Percentiles rank a stretch among this genome's conserved stretches.
Evolutionary conservation across 2,329 filamentous ascomycete genomes (phyloP).

Genomic region (Fusarium equiseti): DNA sequence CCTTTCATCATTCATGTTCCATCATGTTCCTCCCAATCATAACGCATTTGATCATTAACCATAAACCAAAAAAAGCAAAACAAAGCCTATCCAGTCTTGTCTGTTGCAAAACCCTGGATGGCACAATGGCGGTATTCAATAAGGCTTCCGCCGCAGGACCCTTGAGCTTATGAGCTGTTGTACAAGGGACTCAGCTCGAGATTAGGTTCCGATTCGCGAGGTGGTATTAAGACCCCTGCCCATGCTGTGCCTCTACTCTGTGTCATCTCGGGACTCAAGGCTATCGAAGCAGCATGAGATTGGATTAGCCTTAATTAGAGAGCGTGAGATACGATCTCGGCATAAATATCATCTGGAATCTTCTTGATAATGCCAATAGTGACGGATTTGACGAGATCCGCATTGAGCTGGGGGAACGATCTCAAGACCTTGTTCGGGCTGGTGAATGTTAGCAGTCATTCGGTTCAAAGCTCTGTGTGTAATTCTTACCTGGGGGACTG

Average conservation of each 20-base stretch:
- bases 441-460: conserved; percentile 41
- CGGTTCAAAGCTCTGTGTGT: background rate
- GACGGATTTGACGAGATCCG: conserved; percentile 84
- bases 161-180: conserved; percentile 3
- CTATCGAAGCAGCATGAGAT: background rate
- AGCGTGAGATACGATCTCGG: conserved; percentile 89
- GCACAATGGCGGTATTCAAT: background rate
- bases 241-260: conserved; percentile 8
- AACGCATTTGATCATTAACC: conserved; percentile 35
- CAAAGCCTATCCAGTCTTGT: background rate
- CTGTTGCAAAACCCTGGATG: background rate
- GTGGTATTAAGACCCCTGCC: conserved; percentile 31
- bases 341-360: conserved; percentile 91
- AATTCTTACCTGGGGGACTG: conserved; percentile 79
- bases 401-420: conserved; percentile 85
- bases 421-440: conserved; percentile 95
- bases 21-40: conserved; percentile 24
- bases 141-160: conserved; percentile 5
- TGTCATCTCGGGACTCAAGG: conserved; percentile 8
- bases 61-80: conserved; percentile 12
- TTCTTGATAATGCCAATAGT: conserved; percentile 89
- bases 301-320: conserved; percentile 59
- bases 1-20: conserved; percentile 20
- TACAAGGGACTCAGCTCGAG: conserved; percentile 15
- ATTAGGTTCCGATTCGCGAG: conserved; percentile 33